Evolutionary conservation across 257 asterid species (phyloP), one percentile per base, ranked within the genome.

Genomic region (Solanum chiquidenum): DNA sequence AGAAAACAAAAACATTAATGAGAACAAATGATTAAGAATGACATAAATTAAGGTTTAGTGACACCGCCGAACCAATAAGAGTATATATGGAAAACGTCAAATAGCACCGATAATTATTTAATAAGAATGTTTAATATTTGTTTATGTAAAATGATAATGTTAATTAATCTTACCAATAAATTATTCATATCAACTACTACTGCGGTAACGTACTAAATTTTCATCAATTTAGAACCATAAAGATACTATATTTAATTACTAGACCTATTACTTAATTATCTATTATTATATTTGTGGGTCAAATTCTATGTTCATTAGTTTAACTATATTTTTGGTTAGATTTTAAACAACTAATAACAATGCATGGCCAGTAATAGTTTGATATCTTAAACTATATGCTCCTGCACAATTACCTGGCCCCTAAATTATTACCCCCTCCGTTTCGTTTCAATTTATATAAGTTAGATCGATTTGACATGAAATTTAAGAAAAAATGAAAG

Each of bases 151-250:
- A 86, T 3, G 91, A 89, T 89, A 88, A 87, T 74, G 18, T 90
- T 87, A 46, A 87, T 49, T 64, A 86, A 40, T 66, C 14, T 0
- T 25, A 10, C 10, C 64, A 37, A 85, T 66, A 85, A 27, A 64
- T 25, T 46, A 90, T 74, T 82, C 37, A 73, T 12, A 86, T 83
- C 90, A 88, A 89, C 91, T 84, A 83, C 88, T 85, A 88, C 88
- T 46, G 72, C 77, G 46, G 87, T 88, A 84, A 88, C 95, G 92
- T 68, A 93, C 77, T 37, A 62, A 86, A 77, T 75, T 74, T 55
- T 38, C 88, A 72, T 73, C 66, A 14, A 77, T 77, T 89, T 84
- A 76, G 83, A 87, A 37, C 96, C 96, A 94, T 90, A 18, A 74
- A 90, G 58, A 66, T 92, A 68, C 10, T 87, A 69, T 89, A 89